A percentile compares a stretch with the other conserved stretches of the same genome.
phyloP scores from a whole-genome alignment of 2,329 filamentous ascomycete species.

The Colletotrichum sp. region DNA sequence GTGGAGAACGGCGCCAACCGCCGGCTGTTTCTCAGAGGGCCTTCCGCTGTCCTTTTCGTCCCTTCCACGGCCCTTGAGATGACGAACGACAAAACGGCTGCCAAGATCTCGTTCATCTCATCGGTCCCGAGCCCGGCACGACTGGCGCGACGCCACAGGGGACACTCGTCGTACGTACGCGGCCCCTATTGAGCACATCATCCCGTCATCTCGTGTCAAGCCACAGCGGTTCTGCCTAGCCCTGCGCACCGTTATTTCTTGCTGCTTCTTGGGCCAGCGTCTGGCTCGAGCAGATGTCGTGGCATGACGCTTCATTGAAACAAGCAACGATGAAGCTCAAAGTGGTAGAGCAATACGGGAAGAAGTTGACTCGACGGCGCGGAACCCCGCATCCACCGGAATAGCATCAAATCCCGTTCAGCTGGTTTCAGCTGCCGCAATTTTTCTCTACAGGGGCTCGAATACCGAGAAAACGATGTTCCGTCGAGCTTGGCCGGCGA shows the following conservation, averaged over 20 bases:
- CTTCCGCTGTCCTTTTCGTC: not conserved
- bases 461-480: not conserved
- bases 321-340: not conserved
- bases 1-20: not conserved
- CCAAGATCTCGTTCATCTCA: not conserved
- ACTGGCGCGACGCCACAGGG: conserved; percentile 12
- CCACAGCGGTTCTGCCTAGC: not conserved
- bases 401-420: not conserved
- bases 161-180: not conserved
- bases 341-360: not conserved
- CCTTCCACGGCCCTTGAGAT: not conserved
- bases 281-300: not conserved
- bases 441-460: not conserved
- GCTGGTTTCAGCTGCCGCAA: not conserved
- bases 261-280: not conserved
- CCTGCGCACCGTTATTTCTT: not conserved
- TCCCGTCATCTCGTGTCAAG: not conserved
- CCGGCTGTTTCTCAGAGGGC: not conserved
- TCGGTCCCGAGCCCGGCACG: not conserved
- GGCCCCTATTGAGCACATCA: not conserved
- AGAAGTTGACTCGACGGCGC: not conserved
- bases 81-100: not conserved
- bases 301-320: not conserved
- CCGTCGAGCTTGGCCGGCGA: not conserved
- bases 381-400: not conserved